phyloP scores from a whole-genome alignment of 2,329 filamentous ascomycete genomes.

The Aspergillus costaricaensis region DNA sequence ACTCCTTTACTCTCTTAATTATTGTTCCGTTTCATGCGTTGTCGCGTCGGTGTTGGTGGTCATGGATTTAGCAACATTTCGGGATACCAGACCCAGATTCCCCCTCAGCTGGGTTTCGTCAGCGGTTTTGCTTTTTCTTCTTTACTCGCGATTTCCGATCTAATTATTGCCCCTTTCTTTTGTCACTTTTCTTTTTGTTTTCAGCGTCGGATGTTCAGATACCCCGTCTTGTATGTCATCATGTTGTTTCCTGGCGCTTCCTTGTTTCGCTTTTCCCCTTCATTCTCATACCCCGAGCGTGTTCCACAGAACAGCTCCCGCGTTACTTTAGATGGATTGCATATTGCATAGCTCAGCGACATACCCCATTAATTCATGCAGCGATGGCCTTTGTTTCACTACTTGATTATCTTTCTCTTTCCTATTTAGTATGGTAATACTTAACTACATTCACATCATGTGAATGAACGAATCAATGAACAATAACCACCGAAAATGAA shows the following conservation, averaged over 20 bases:
- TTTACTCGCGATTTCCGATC: neutral
- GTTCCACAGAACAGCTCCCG: slow-evolving; percentile 23
- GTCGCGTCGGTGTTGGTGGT: slow-evolving; percentile 15
- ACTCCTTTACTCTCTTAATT: slow-evolving; percentile 5
- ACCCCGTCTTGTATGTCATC: slow-evolving; percentile 25
- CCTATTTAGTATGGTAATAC: slow-evolving; percentile 2
- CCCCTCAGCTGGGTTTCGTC: slow-evolving; percentile 2
- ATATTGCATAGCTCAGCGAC: slow-evolving; percentile 25
- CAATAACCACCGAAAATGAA: too few relatives aligned
- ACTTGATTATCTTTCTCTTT: slow-evolving; percentile 2
- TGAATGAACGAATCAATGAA: too few relatives aligned
- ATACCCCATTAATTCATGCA: slow-evolving; percentile 18
- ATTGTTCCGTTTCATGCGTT: slow-evolving; percentile 15
- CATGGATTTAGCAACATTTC: slow-evolving; percentile 11
- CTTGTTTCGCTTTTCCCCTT: neutral
- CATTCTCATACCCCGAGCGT: slow-evolving; percentile 26
- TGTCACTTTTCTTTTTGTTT: slow-evolving; percentile 9
- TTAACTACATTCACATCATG: too few relatives aligned
- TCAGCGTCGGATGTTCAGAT: slow-evolving; percentile 20
- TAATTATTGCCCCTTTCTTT: slow-evolving; percentile 3
- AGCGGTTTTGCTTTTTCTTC: neutral
- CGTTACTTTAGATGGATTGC: slow-evolving; percentile 15
- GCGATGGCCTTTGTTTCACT: slow-evolving; percentile 3
- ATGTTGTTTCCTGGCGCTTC: neutral
- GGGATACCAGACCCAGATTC: slow-evolving; percentile 8